phyloP scores from a whole-genome alignment of 2,329 filamentous ascomycete species.

The Leptographium lundbergii region DNA sequence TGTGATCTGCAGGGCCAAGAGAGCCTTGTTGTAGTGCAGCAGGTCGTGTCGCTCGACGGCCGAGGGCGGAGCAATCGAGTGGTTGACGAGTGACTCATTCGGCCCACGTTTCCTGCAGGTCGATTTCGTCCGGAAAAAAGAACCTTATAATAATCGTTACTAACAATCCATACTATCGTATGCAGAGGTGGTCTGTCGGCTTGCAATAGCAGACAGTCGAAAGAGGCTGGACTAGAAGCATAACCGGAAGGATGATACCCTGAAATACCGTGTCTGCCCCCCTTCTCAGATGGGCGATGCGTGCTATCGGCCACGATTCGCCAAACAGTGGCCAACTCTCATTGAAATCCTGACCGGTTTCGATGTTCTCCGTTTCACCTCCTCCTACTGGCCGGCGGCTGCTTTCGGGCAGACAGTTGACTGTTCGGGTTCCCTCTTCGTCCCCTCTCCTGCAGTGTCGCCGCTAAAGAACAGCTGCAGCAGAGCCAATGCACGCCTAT shows the following conservation, averaged over 20 bases:
- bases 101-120: neutral
- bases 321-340: neutral
- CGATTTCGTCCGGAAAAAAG: neutral
- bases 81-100: constrained; percentile 20
- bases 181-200: neutral
- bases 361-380: constrained; percentile 7
- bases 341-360: neutral
- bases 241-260: neutral
- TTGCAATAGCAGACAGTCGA: neutral
- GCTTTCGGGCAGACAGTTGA: neutral
- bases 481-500: neutral
- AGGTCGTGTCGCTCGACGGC: constrained; percentile 15
- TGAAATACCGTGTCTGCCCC: neutral
- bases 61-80: constrained; percentile 15
- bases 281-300: neutral
- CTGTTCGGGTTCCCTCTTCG: neutral
- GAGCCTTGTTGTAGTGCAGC: neutral
- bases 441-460: neutral
- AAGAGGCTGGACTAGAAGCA: neutral
- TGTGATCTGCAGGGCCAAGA: constrained; percentile 2
- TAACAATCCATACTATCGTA: neutral
- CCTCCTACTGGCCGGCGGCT: constrained; percentile 5
- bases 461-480: neutral
- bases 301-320: neutral
- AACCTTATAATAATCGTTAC: neutral